Evolutionary conservation across 2,329 filamentous ascomycete species (phyloP), one percentile per base, ranked within the genome.

Genomic region (Periconia macrospinosa): DNA sequence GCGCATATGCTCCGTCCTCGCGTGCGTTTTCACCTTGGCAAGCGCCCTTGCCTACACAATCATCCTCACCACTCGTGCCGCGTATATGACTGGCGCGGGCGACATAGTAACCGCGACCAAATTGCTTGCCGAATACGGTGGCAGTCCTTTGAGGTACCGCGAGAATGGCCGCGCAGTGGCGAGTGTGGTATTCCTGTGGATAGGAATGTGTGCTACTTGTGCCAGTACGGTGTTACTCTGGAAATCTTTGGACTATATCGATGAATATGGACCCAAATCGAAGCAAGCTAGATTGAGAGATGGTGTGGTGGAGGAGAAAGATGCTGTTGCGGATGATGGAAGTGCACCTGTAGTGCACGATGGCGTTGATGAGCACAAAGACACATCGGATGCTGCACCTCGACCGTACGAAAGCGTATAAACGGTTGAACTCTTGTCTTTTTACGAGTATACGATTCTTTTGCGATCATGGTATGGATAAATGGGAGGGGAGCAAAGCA

Each of bases 151-250:
- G 41, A 65, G 11, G 11, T 37, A 37, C 59, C 68, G 76, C 18
- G 65, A 79, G 17, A 84, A 83, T 52, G 75, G 75, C 1, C 70
- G 80, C 10, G 79, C 78, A 9, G 64, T 85, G 50, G 79, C 80
- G 1, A 78, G 78, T 40, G 76, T 79, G 3, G 79, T 83, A 0
- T 78, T 84, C 19, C 60, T 80, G 15, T 85, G 83, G 82, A 70
- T 78, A 0, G 83, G 82, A 0, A 76, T 78, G 61, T 53, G 82
- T 1, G 75, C 72, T 15, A 80, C 81, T 0, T 73, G 81, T 51
- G 75, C 75, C 6, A 79, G 77, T n/a, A 37, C 33, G 15, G 33
- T 37, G 33, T 37, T 37, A 10, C 33, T 37, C 11, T 37, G 33
- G 33, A 37, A 10, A n/a, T 37, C 33, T 3, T n/a, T 37, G 11